These are phyloP conservation scores for Penicillium sp. DNA, from an alignment of 2,329 filamentous ascomycete genomes.

Conservation along the genomic window DNA sequence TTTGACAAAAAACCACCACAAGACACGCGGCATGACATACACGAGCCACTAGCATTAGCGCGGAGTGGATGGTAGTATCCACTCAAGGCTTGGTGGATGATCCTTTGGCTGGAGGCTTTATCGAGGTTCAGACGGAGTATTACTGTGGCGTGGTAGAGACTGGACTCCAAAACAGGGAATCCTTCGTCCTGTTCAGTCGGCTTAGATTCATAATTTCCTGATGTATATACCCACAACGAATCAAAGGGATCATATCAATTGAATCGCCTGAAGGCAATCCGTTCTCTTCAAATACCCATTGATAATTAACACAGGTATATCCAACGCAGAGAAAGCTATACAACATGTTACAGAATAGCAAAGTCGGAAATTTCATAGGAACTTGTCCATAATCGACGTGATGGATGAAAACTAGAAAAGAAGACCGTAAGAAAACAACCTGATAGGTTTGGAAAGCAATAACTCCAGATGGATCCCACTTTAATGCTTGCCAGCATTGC, in stretches of 20 bases:
- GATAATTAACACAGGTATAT: no score
- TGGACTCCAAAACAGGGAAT: no score
- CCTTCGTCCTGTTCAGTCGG: background rate
- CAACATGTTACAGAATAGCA: background rate
- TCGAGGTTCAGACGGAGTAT: background rate
- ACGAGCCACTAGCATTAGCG: constrained; percentile 6
- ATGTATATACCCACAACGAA: constrained; percentile 5
- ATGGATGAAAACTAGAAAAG: background rate
- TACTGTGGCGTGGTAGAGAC: background rate
- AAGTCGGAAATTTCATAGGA: background rate
- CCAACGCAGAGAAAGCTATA: background rate
- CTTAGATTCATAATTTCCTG: background rate
- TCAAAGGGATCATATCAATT: background rate
- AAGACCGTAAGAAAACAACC: background rate
- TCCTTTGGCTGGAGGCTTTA: background rate
- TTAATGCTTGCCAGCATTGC: constrained; percentile 15
- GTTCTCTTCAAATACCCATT: background rate
- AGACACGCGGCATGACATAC: constrained; percentile 5
- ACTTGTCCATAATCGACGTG: background rate
- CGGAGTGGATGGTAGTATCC: background rate
- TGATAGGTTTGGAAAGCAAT: background rate
- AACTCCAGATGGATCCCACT: constrained; percentile 6
- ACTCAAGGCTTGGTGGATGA: background rate
- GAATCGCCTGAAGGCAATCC: background rate
- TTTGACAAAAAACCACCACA: background rate